Evolutionary conservation across 805 yeast species (phyloP), one percentile per base, ranked within the genome.

Genomic region (Brettanomyces naardenensis): DNA sequence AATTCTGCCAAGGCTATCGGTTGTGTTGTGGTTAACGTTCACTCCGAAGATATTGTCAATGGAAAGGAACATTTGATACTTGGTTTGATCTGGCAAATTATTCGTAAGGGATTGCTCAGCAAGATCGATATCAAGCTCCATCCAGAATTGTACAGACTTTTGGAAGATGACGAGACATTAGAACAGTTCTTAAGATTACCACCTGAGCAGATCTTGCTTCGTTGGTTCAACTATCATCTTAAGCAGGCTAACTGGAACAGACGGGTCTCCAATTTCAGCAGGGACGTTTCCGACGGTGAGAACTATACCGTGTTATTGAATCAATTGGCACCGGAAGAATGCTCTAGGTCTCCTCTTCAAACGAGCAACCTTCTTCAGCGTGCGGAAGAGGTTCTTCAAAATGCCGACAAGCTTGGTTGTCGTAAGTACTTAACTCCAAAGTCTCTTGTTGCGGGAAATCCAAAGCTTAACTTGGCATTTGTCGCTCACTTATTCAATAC

Each of bases 1-100:
- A 92, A 92, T 62, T 92, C 98, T 3, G 98, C 98, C 22, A 92
- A 92, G 66, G 98, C 97, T 37, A 92, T 92, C 64, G 98, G 98
- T 17, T 90, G 97, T 71, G 84, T 92, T 41, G 97, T 92, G 35
- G 97, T 92, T 36, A 92, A 92, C 56, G 97, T 92, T 36, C 97
- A 90, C 52, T 84, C 97, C 13, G 96, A 88, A 58, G 96, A 88
- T 59, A 85, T 89, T 38, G 53, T 86, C 45, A 97, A 88, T 53
- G 97, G 97, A 51, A 89, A 84, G 51, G 94, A 87, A 56, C 95
- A 89, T 61, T 73, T 89, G 58, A 83, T 89, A 41, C 65, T 90
- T 46, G 97, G 97, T 39, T 69, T 89, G 47, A 81, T 89, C 49
- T 89, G 97, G 97, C 98, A 92, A 68, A 85, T 92, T 53, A 92